Evolutionary conservation across 768 basidiomycete genomes (phyloP), one percentile per base, ranked within the genome.

Genomic region (Rhodocollybia butyracea): DNA sequence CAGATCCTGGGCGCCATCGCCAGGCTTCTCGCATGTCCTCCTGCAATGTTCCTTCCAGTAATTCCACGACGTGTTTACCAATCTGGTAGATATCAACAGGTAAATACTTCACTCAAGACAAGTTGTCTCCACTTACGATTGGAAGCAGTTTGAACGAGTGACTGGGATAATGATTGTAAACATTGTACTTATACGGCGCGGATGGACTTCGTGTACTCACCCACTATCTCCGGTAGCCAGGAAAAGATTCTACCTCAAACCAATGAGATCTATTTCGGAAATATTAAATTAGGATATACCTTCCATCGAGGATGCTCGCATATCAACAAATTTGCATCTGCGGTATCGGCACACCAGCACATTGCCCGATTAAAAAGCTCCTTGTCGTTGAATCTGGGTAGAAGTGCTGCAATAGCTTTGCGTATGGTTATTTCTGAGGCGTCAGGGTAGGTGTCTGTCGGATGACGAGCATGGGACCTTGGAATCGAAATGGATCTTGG

Each of bases 321-420:
- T 15, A 54, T 30, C 5, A 54, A 21, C 53, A 42, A 19, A 54
- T 54, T 54, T 13, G 53, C 53, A 31, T 54, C 53, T 17, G 29
- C 39, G 8, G 39, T 54, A 45, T 54, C 53, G 30, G 53, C 40
- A 54, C 53, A 54, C 53, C 53, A 54, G 27, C 51, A 54, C 53
- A 55, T 46, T 3, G 42, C 34, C 19, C 46, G 54, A 55, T 55
- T 55, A 8, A 46, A 46, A 15, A 55, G 42, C 32, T 46, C 46
- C 12, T 39, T 46, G 12, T 55, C 45, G 12, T 55, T 55, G 43
- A 54, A 46, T 17, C 34, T 42, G 0, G 53, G 53, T 36, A 54
- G 34, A 2, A 54, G 34, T 8, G 30, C 30, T 21, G 24, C 41
- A 7, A 55, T 47, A 11, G 46, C 43, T 19, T 39, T 45, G n/a